A percentile compares a stretch with the other conserved stretches of the same genome.
Evolutionary conservation across 169 alveolate genomes (phyloP).

Genomic region (Plasmodium sp.): DNA sequence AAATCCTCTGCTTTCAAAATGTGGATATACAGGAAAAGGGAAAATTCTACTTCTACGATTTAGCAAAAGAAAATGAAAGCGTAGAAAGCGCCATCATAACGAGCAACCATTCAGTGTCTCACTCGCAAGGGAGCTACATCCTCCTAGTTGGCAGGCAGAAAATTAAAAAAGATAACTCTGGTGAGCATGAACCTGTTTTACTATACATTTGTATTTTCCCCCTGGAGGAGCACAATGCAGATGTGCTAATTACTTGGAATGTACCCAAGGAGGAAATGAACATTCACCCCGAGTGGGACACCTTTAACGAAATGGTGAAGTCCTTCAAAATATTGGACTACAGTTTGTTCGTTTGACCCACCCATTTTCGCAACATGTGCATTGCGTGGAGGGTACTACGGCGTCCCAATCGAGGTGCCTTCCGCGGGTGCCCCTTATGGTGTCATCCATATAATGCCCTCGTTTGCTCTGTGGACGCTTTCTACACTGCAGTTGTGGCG

Average conservation of each 20-base stretch:
- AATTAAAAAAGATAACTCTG: slow-evolving; percentile 19
- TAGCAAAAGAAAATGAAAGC: slow-evolving; percentile 52
- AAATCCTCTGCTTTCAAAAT: slow-evolving; percentile 24
- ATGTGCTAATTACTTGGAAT: slow-evolving; percentile 69
- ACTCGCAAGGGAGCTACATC: slow-evolving; percentile 24
- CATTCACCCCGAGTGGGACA: slow-evolving; percentile 26
- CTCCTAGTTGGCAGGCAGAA: slow-evolving; percentile 64
- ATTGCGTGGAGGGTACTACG: background rate
- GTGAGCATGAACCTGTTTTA: slow-evolving; percentile 4
- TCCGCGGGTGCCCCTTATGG: background rate
- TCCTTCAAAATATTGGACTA: slow-evolving; percentile 40
- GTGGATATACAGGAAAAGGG: slow-evolving; percentile 43
- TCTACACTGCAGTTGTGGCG: background rate
- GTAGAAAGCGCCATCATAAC: slow-evolving; percentile 39
- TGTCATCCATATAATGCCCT: background rate
- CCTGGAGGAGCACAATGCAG: slow-evolving; percentile 53
- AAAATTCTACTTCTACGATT: slow-evolving; percentile 62
- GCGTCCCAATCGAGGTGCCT: background rate
- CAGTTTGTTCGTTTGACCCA: slow-evolving; percentile 9
- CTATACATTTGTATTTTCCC: slow-evolving; percentile 38
- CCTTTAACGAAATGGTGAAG: slow-evolving; percentile 43
- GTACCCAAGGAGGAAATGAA: slow-evolving; percentile 28
- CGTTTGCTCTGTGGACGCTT: background rate
- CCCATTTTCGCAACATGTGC: background rate
- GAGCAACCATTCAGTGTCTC: slow-evolving; percentile 11